These are phyloP conservation scores for Dimocarpus longan DNA, from an alignment of 345 rosid genomes.

Conservation along the genomic window DNA sequence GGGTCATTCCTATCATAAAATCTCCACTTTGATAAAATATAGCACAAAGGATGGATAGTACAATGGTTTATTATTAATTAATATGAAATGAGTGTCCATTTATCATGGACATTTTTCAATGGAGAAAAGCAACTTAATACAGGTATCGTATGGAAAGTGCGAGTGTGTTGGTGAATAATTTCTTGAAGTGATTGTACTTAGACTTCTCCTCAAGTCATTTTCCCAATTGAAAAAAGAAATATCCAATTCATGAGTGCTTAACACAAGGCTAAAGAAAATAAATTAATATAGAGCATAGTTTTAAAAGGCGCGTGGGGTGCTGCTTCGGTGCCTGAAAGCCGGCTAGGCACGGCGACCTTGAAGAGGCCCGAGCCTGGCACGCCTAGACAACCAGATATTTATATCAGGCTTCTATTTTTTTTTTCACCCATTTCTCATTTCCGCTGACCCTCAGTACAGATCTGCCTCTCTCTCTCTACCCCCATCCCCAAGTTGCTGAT, in stretches of 20 bases:
- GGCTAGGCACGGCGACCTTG: too few species aligned
- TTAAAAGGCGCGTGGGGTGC: too few species aligned
- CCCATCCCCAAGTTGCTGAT: too few species aligned
- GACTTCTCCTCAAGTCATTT: background rate
- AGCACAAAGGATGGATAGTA: background rate
- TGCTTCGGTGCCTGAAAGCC: too few species aligned
- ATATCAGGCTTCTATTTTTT: too few species aligned
- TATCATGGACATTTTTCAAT: background rate
- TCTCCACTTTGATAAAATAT: background rate
- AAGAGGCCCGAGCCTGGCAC: too few species aligned
- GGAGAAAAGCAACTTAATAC: background rate
- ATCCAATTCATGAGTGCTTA: background rate
- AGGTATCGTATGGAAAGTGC: background rate
- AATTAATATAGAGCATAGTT: conserved; percentile 7
- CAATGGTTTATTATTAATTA: background rate
- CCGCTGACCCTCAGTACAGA: too few species aligned
- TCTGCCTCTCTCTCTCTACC: too few species aligned
- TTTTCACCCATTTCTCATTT: too few species aligned
- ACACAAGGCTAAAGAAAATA: conserved; percentile 2
- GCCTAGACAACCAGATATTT: too few species aligned
- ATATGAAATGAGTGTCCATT: background rate
- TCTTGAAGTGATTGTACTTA: background rate
- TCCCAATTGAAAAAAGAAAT: background rate
- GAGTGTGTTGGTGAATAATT: background rate
- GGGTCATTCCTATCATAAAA: background rate